A percentile compares a stretch with the other conserved stretches of the same genome.
These are phyloP conservation scores for Zoysia matrella DNA, from an alignment of 202 grass and related monocot species.

Conservation along the genomic window DNA sequence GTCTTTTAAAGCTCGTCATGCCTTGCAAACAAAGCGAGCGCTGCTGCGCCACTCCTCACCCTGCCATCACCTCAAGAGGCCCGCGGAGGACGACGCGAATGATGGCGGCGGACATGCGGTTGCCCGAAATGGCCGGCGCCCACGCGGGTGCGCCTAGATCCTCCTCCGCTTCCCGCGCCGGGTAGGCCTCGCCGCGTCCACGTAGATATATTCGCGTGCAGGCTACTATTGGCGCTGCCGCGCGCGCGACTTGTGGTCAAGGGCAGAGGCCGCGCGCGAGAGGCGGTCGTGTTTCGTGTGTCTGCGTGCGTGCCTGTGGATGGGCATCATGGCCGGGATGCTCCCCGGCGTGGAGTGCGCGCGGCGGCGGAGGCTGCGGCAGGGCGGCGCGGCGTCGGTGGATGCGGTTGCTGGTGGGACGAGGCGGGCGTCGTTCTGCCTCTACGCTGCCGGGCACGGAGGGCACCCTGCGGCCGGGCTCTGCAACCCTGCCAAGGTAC, in stretches of 20 bases:
- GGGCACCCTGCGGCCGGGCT: not conserved
- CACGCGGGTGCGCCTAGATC: slow-evolving; percentile 15
- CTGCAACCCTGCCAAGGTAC: slow-evolving; percentile 34
- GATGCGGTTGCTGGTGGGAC: not conserved
- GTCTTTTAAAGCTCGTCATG: no score
- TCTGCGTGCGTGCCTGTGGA: not conserved
- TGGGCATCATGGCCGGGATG: slow-evolving; percentile 83
- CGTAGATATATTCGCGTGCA: not conserved
- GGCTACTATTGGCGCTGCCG: not conserved
- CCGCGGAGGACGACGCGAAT: no score
- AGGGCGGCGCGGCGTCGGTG: slow-evolving; percentile 13
- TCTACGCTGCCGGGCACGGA: slow-evolving; percentile 35
- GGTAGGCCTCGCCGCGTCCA: slow-evolving; percentile 26
- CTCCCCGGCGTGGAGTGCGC: slow-evolving; percentile 85
- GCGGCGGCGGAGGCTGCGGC: slow-evolving; percentile 60
- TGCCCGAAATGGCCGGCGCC: slow-evolving; percentile 22
- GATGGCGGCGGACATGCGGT: not conserved
- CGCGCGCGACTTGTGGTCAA: not conserved
- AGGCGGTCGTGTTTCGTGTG: not conserved
- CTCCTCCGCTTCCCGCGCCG: not conserved
- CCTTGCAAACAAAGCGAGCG: no score
- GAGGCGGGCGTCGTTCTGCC: slow-evolving; percentile 49
- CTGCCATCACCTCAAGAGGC: no score
- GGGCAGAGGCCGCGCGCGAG: slow-evolving; percentile 1
- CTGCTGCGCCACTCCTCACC: no score